Conservation (phyloP, 768 basidiomycete species). For the Steccherinum ochraceum region DNA sequence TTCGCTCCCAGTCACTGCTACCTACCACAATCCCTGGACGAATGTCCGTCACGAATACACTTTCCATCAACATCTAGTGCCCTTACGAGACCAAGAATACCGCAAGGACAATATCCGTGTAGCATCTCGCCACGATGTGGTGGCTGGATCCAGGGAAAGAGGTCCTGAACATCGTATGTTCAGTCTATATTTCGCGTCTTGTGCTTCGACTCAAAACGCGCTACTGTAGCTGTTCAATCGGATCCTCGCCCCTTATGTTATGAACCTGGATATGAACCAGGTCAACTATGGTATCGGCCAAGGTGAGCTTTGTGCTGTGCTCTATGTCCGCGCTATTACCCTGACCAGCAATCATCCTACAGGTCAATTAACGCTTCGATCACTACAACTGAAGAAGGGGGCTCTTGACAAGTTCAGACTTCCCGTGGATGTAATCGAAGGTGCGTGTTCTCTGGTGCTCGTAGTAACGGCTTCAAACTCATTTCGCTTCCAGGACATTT, state of each 20-base stretch:
- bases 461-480: constrained; percentile 1
- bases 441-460: constrained; percentile 33
- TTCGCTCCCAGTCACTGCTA: too few species aligned
- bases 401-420: constrained; percentile 93
- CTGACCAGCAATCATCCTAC: background rate
- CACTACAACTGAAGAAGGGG: constrained; percentile 85
- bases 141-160: constrained; percentile 87
- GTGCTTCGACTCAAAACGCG: constrained; percentile 1
- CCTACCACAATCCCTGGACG: too few species aligned
- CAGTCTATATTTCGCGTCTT: background rate
- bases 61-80: too few species aligned
- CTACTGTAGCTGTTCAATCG: constrained; percentile 69
- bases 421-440: constrained; percentile 93
- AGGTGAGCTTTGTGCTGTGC: constrained; percentile 41
- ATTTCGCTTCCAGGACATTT: constrained; percentile 53
- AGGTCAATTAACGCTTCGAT: constrained; percentile 76
- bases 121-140: constrained; percentile 50
- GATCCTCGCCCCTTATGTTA: constrained; percentile 91
- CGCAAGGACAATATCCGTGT: too few species aligned
- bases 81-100: too few species aligned
- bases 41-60: too few species aligned
- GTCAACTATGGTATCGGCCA: constrained; percentile 90
- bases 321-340: too few species aligned
- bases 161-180: constrained; percentile 68
- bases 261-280: constrained; percentile 92